Percentiles rank a stretch among this genome's conserved stretches.
Conservation (phyloP, 75 land plant genomes). For the Picea glauca region DNA sequence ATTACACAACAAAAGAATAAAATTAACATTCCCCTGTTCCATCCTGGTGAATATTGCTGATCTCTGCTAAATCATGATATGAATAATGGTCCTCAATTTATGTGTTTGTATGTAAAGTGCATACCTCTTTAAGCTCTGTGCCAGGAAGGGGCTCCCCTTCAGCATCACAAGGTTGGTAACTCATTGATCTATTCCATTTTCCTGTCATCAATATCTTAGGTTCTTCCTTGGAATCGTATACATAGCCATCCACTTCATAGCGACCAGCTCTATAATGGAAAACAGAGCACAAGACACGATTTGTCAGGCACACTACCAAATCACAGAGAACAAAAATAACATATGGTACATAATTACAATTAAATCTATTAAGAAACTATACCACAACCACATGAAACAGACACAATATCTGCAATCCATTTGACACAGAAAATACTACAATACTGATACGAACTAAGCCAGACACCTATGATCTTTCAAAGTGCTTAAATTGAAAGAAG, state of each 20-base stretch:
- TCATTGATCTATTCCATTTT: constrained; percentile 91
- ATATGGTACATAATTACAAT: background rate
- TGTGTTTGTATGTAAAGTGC: background rate
- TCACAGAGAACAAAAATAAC: background rate
- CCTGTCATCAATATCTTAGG: constrained; percentile 98
- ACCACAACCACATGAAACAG: background rate
- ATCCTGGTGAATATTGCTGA: background rate
- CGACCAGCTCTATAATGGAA: constrained; percentile 72
- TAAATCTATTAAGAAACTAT: too few species aligned
- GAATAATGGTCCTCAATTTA: background rate
- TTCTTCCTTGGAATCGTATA: constrained; percentile 86
- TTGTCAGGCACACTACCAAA: background rate
- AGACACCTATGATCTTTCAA: background rate
- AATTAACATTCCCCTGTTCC: background rate
- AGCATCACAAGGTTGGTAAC: constrained; percentile 91
- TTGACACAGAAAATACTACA: background rate
- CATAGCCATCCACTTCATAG: constrained; percentile 99
- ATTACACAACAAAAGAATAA: background rate
- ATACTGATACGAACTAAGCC: background rate
- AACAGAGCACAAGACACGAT: background rate
- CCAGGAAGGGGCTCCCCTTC: constrained; percentile 97
- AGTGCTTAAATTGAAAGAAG: background rate
- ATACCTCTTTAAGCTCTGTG: constrained; percentile 92
- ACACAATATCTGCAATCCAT: background rate
- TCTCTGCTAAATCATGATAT: background rate